Evolutionary conservation across 2,329 filamentous ascomycete species (phyloP).

Genomic region (Apiospora pterosperma): DNA sequence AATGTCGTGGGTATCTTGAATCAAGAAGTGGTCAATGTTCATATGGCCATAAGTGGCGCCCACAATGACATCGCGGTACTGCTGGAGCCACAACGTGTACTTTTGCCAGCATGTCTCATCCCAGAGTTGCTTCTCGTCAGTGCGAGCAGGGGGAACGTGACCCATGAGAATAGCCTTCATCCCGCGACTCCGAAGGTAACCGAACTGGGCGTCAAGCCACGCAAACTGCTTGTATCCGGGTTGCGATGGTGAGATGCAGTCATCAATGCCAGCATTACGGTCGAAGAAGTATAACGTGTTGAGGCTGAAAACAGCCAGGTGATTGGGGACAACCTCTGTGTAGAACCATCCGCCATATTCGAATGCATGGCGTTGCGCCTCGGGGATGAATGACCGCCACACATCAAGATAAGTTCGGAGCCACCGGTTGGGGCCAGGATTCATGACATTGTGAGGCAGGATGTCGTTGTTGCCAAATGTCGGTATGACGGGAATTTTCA

Average conservation of each 20-base stretch:
- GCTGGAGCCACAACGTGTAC: constrained; percentile 84
- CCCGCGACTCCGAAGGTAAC: constrained; percentile 74
- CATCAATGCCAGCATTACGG: constrained; percentile 89
- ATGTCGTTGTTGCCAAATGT: constrained; percentile 98
- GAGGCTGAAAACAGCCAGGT: constrained; percentile 85
- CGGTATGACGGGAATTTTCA: constrained; percentile 78
- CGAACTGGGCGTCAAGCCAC: constrained; percentile 87
- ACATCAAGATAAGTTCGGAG: constrained; percentile 73
- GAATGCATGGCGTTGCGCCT: constrained; percentile 88
- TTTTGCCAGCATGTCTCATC: constrained; percentile 99
- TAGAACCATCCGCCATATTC: constrained; percentile 93
- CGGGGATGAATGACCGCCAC: constrained; percentile 85
- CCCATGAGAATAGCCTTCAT: constrained; percentile 96
- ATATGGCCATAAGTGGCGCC: constrained; percentile 86
- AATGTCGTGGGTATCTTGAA: constrained; percentile 81
- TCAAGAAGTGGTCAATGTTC: constrained; percentile 96
- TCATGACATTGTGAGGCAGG: constrained; percentile 91
- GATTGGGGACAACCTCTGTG: constrained; percentile 82
- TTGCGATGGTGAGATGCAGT: constrained; percentile 73
- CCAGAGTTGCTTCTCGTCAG: constrained; percentile 82
- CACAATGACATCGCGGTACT: constrained; percentile 87
- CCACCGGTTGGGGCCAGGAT: constrained; percentile 82
- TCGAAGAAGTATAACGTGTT: constrained; percentile 97
- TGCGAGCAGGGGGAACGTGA: constrained; percentile 88
- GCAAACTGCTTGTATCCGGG: constrained; percentile 95